Evolutionary conservation across 2,329 filamentous ascomycete genomes (phyloP), one percentile per base, ranked within the genome.

Genomic region (Gnomoniopsis sp.): DNA sequence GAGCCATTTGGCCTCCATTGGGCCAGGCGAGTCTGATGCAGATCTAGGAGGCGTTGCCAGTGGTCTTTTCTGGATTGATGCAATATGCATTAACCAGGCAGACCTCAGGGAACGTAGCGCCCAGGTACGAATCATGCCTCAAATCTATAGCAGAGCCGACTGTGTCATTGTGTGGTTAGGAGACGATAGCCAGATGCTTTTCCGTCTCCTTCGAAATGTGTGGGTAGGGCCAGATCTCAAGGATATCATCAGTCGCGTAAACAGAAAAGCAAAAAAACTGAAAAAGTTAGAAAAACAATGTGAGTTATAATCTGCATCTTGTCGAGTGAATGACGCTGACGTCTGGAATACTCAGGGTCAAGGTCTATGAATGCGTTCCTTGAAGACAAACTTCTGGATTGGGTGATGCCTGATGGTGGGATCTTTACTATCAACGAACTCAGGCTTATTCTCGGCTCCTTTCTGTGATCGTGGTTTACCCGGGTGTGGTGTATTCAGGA

Each of bases 61-160:
- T 43, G 22, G 47, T 2, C 36, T 52, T 23, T 51, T 59, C 19
- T 59, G 57, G 57, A 14, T 55, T 2, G 55, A 57, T 19, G 55
- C 55, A 1, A 23, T 57, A 3, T 57, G 55, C 49, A 57, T 58
- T 30, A 59, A 55, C n/a, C 57, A 59, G 36, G 15, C 7, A 1
- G 47, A 59, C 15, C 33, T 59, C n/a, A 44, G 49, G 8, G 57
- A 59, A 10, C 57, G 51, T 7, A 59, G 47, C 34, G 51, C 51
- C 19, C 57, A 59, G 23, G 57, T 59, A 23, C 43, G 38, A 33
- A 55, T 59, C 15, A 55, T 59, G 51, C 46, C 57, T n/a, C 50
- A 49, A 19, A 50, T 59, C 12, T 59, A 59, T 26, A 59, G 30
- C 30, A 44, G 34, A 14, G 57, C 57, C 0, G 41, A 46, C 3